Evolutionary conservation across 345 rosid genomes (phyloP).

Genomic region (Laguncularia racemosa): DNA sequence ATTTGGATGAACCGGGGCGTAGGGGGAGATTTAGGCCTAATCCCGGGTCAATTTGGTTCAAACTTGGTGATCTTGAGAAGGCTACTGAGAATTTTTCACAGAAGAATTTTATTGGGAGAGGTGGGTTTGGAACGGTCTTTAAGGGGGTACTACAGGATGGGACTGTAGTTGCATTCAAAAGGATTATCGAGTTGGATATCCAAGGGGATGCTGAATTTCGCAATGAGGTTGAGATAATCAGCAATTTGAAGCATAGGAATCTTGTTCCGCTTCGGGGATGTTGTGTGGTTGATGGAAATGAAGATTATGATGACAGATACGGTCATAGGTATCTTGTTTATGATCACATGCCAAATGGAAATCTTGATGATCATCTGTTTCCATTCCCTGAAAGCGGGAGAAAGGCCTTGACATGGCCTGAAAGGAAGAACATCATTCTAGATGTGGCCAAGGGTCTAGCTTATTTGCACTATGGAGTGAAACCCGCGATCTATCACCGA

Average conservation of each 20-base stretch:
- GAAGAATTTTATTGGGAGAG: conserved; percentile 78
- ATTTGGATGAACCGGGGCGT: conserved; percentile 31
- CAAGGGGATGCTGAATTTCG: conserved; percentile 79
- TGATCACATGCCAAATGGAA: conserved; percentile 87
- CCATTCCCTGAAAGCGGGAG: conserved; percentile 21
- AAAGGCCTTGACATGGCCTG: conserved; percentile 65
- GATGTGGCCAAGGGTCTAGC: conserved; percentile 91
- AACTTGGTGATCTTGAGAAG: conserved; percentile 68
- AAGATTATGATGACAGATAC: conserved; percentile 18
- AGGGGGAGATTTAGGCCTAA: conserved; percentile 66
- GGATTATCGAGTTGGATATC: conserved; percentile 69
- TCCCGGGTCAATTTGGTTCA: conserved; percentile 88
- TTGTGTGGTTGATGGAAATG: conserved; percentile 52
- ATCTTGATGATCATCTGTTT: conserved; percentile 73
- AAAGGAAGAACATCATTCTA: conserved; percentile 67
- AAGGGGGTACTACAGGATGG: conserved; percentile 71
- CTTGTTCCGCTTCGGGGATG: conserved; percentile 84
- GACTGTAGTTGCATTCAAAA: conserved; percentile 69
- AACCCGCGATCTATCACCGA: conserved; percentile 88
- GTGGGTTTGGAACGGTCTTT: conserved; percentile 83
- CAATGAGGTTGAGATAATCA: conserved; percentile 92
- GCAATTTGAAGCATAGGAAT: conserved; percentile 87
- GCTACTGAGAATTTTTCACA: conserved; percentile 69
- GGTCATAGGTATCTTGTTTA: conserved; percentile 73
- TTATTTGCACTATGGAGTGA: conserved; percentile 86